Conservation (phyloP, 306 rosid genomes). For the Ziziphus jujuba region DNA sequence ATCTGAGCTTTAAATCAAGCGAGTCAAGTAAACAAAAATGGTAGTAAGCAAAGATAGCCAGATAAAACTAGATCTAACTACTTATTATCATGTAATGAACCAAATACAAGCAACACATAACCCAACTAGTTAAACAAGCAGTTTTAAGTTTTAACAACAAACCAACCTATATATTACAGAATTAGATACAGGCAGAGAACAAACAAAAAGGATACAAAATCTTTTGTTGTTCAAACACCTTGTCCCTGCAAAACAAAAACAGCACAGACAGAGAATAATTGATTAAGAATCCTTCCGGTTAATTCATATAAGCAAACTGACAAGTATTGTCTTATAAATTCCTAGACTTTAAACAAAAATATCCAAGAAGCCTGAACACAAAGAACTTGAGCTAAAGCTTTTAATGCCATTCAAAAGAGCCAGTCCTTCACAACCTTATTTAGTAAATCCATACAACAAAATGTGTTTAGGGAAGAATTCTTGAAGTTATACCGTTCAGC, state of each 20-base stretch:
- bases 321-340: not conserved
- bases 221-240: slow-evolving; percentile 89
- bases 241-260: slow-evolving; percentile 63
- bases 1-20: slow-evolving; percentile 55
- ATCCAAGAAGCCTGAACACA: slow-evolving; percentile 8
- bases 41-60: slow-evolving; percentile 8
- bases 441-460: not conserved
- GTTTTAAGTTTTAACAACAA: not conserved
- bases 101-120: not conserved
- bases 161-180: not conserved
- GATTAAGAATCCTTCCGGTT: not conserved
- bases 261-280: not conserved
- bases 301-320: not conserved
- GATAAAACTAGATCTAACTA: not conserved
- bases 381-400: not conserved
- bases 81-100: not conserved
- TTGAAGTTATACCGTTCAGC: slow-evolving; percentile 55
- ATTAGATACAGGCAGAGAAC: not conserved
- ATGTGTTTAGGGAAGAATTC: not conserved
- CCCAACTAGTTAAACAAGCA: not conserved
- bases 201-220: slow-evolving; percentile 71
- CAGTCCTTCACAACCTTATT: not conserved
- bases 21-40: slow-evolving; percentile 50
- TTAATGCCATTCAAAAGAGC: not conserved
- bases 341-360: not conserved